Evolutionary conservation across 345 rosid genomes (phyloP), one percentile per base, ranked within the genome.

Genomic region (Eucalyptus brandiana): DNA sequence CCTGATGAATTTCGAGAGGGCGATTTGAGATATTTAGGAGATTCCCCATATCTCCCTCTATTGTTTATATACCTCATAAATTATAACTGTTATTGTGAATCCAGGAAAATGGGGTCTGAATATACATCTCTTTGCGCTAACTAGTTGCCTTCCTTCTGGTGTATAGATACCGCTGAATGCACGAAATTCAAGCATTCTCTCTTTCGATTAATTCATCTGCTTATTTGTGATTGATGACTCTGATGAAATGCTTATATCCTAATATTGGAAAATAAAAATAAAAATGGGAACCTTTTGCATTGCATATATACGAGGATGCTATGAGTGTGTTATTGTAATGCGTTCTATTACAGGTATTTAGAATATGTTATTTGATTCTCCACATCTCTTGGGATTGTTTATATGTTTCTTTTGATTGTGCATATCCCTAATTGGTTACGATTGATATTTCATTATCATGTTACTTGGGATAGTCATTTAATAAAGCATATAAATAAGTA

Each of bases 271-370:
- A 53, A 24, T 23, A 9, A 23, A 11, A 10, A 48, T 0, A 49
- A 6, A 28, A 6, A 60, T 12, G 17, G 2, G 18, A 30, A 18
- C 34, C 17, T 30, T 62, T 62, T 30, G 69, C 18, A 30, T 62
- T 62, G 34, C 69, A 3, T 30, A 62, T 62, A 13, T 28, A 13
- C 0, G 0, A 13, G 34, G 69, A 30, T 6, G 32, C 7, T 62
- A 28, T 13, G 69, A 5, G 2, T 30, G 4, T 12, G 69, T 30
- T 8, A 62, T 6, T 62, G 18, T 62, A 13, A 62, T 6, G 4
- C 2, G 9, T 6, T 62, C 1, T 4, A 14, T 56, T 56, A 56
- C 0, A 0, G 6, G 24, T 56, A 24, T 56, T 56, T 62, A 3
- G 34, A 28, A 30, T 30, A 30, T 13, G 18, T 62, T 17, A 2